Evolutionary conservation across 495 filamentous ascomycete genomes (phyloP).

Genomic region (Penicillium cataractarum): DNA sequence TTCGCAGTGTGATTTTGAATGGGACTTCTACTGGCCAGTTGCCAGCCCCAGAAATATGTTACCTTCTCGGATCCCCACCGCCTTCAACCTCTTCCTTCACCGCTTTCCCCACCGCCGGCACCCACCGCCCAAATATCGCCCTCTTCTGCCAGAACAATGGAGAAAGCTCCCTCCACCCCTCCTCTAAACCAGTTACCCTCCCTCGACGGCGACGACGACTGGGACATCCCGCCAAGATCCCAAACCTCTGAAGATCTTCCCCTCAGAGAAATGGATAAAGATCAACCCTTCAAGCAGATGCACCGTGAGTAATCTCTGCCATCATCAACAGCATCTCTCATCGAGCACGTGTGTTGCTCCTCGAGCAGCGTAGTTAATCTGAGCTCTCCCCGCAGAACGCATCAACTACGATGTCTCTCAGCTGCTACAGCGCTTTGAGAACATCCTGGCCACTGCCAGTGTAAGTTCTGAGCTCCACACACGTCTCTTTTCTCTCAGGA

Average conservation of each 20-base stretch:
- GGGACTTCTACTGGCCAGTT: neutral
- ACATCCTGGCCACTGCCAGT: slow-evolving; percentile 59
- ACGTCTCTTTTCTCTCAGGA: neutral
- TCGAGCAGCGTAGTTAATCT: slow-evolving; percentile 17
- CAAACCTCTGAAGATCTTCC: neutral
- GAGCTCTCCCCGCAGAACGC: slow-evolving; percentile 44
- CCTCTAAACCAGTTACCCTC: too few relatives aligned
- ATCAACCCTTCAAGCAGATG: slow-evolving; percentile 42
- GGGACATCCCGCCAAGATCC: neutral
- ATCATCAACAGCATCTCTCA: neutral
- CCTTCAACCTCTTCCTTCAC: neutral
- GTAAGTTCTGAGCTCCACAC: slow-evolving; percentile 36
- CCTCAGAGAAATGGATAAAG: slow-evolving; percentile 41
- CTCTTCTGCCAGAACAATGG: too few relatives aligned
- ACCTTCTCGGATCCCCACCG: too few relatives aligned
- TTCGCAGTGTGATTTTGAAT: too few relatives aligned
- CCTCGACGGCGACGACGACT: neutral
- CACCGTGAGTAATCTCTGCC: slow-evolving; percentile 34
- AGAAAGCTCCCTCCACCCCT: too few relatives aligned
- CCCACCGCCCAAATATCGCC: neutral
- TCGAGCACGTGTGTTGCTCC: neutral
- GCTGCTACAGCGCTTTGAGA: slow-evolving; percentile 64
- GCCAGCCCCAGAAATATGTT: too few relatives aligned
- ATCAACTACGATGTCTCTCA: slow-evolving; percentile 57
- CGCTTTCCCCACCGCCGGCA: neutral